phyloP scores from a whole-genome alignment of 768 basidiomycete genomes.

The Phylloporus rhodoxanthus region DNA sequence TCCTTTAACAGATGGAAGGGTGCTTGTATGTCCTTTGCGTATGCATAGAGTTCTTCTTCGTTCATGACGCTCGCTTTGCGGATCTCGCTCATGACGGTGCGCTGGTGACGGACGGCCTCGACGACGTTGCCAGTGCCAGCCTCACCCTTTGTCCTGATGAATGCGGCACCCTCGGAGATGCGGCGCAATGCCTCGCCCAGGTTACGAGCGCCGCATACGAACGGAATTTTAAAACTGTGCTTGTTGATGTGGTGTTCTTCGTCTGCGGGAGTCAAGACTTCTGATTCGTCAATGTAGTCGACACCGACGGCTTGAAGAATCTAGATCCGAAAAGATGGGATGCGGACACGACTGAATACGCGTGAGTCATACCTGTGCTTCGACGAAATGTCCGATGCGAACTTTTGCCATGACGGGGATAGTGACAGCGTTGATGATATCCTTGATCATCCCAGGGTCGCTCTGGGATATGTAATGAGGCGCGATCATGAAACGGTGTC shows the following conservation, averaged over 20 bases:
- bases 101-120: slow-evolving; percentile 90
- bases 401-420: slow-evolving; percentile 97
- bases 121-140: slow-evolving; percentile 87
- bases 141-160: slow-evolving; percentile 97
- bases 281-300: slow-evolving; percentile 95
- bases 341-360: too few species aligned
- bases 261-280: slow-evolving; percentile 94
- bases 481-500: neutral
- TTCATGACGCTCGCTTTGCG: slow-evolving; percentile 80
- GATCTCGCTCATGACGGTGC: slow-evolving; percentile 80
- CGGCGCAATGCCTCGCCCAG: slow-evolving; percentile 94
- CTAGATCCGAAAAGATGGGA: slow-evolving; percentile 33
- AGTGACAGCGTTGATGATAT: slow-evolving; percentile 90
- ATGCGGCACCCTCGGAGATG: slow-evolving; percentile 95
- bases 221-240: slow-evolving; percentile 89
- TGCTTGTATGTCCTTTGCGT: slow-evolving; percentile 87
- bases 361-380: slow-evolving; percentile 65
- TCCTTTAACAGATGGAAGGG: slow-evolving; percentile 96
- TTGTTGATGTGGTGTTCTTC: slow-evolving; percentile 97
- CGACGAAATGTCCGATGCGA: slow-evolving; percentile 95
- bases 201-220: slow-evolving; percentile 93
- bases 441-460: slow-evolving; percentile 94
- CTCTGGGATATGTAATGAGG: slow-evolving; percentile 42
- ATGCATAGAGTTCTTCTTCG: slow-evolving; percentile 91
- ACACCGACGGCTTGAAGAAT: slow-evolving; percentile 91